Conservation (phyloP, 495 filamentous ascomycete genomes). For the Niebla homalea region DNA sequence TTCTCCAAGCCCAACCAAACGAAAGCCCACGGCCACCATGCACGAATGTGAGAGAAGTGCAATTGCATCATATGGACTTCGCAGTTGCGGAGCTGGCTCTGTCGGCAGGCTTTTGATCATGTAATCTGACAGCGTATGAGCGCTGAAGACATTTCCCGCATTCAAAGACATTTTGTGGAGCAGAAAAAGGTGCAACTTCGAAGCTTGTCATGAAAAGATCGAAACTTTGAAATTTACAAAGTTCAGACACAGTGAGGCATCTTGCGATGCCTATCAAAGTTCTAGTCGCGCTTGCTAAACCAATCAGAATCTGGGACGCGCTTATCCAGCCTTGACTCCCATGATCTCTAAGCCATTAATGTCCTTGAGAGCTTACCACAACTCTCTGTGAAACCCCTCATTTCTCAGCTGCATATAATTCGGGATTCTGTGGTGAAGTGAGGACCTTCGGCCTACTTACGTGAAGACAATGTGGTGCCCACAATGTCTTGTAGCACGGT, state of each 20-base stretch:
- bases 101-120: conserved; percentile 27
- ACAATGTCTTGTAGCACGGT: no score
- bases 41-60: conserved; percentile 76
- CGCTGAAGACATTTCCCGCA: conserved; percentile 15
- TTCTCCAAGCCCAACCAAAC: conserved; percentile 70
- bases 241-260: not conserved
- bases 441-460: no score
- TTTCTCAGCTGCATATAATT: no score
- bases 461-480: no score
- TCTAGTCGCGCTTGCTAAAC: no score
- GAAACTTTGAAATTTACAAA: no score
- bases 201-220: not conserved
- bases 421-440: no score
- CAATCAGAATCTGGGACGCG: no score
- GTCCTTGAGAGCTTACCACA: no score
- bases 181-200: not conserved
- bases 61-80: conserved; percentile 69
- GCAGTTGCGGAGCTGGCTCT: conserved; percentile 44
- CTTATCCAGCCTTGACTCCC: no score
- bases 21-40: conserved; percentile 69
- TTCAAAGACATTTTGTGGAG: conserved; percentile 13
- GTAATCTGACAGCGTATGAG: conserved; percentile 10
- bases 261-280: conserved; percentile 9
- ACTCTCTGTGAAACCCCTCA: no score
- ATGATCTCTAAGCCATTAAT: no score